Evolutionary conservation across 768 basidiomycete species (phyloP).

Genomic region (Tricholoma flavovirens): DNA sequence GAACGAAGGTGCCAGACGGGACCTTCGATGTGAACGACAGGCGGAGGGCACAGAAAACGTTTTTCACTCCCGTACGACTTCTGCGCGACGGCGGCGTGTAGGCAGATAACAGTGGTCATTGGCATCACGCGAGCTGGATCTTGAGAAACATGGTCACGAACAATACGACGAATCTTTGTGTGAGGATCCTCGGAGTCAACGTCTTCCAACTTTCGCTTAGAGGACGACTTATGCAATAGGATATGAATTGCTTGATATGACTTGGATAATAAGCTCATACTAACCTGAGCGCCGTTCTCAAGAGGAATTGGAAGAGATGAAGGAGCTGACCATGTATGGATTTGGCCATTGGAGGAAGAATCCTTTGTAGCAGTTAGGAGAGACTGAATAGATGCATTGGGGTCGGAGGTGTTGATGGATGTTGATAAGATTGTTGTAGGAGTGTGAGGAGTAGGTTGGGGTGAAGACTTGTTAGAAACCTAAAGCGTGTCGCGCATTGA

Average conservation of each 20-base stretch:
- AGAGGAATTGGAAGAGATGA: constrained; percentile 17
- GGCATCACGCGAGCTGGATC: constrained; percentile 72
- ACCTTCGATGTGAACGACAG: constrained; percentile 88
- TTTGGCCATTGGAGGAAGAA: constrained; percentile 33
- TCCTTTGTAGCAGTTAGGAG: constrained; percentile 48
- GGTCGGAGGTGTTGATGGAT: constrained; percentile 29
- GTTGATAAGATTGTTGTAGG: constrained; percentile 16
- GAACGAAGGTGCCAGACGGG: constrained; percentile 79
- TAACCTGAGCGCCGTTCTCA: constrained; percentile 34
- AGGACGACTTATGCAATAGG: constrained; percentile 26
- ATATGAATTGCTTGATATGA: constrained; percentile 4
- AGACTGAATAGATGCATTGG: constrained; percentile 43
- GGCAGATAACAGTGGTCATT: constrained; percentile 86
- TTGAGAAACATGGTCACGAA: constrained; percentile 75
- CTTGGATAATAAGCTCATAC: constrained; percentile 11
- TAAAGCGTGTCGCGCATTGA: constrained; percentile 24
- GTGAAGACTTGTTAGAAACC: constrained; percentile 22
- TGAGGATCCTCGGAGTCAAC: constrained; percentile 61
- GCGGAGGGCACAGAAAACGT: constrained; percentile 89
- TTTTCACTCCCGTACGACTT: constrained; percentile 97
- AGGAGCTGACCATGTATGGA: constrained; percentile 34
- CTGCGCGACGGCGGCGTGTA: constrained; percentile 91
- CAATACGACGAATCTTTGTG: constrained; percentile 77
- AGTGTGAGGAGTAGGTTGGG: constrained; percentile 20
- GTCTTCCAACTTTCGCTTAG: constrained; percentile 74